Conservation (phyloP, 495 filamentous ascomycete genomes). For the Ascobolus immersus region DNA sequence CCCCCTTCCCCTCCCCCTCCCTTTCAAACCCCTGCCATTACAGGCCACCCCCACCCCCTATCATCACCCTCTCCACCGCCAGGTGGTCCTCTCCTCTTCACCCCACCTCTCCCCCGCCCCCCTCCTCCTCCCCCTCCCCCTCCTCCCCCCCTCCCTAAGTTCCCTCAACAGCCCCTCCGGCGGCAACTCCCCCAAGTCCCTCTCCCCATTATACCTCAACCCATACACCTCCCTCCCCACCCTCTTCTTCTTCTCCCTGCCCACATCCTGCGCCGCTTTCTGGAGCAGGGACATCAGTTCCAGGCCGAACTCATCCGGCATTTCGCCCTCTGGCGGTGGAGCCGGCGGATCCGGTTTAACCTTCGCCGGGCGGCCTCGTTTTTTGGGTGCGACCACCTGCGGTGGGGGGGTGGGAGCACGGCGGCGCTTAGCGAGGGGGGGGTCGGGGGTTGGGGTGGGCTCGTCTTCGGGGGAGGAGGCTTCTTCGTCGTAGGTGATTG, state of each 20-base stretch:
- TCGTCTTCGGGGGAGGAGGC: too few relatives aligned
- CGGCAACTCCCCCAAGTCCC: not conserved
- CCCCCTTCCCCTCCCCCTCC: not conserved
- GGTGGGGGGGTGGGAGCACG: too few relatives aligned
- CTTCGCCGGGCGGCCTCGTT: too few relatives aligned
- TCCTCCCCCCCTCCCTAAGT: conserved; percentile 2
- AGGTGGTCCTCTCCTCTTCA: not conserved
- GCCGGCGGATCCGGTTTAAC: too few relatives aligned
- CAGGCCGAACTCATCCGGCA: too few relatives aligned
- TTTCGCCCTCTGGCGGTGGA: too few relatives aligned
- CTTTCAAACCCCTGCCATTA: not conserved
- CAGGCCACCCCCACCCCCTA: not conserved
- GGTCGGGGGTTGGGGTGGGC: too few relatives aligned
- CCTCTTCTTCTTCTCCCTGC: conserved; percentile 5
- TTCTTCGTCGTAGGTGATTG: too few relatives aligned
- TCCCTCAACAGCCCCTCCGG: not conserved
- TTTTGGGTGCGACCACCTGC: too few relatives aligned
- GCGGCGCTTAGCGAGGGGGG: too few relatives aligned
- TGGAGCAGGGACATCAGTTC: too few relatives aligned
- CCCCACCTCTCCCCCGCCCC: conserved; percentile 1
- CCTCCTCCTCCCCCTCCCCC: conserved; percentile 5
- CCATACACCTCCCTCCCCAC: conserved; percentile 1
- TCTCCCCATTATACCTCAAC: not conserved
- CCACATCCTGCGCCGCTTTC: conserved; percentile 2
- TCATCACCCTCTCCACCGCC: not conserved